phyloP scores from a whole-genome alignment of 2,329 filamentous ascomycete species.

The Colletotrichum sansevieriae region DNA sequence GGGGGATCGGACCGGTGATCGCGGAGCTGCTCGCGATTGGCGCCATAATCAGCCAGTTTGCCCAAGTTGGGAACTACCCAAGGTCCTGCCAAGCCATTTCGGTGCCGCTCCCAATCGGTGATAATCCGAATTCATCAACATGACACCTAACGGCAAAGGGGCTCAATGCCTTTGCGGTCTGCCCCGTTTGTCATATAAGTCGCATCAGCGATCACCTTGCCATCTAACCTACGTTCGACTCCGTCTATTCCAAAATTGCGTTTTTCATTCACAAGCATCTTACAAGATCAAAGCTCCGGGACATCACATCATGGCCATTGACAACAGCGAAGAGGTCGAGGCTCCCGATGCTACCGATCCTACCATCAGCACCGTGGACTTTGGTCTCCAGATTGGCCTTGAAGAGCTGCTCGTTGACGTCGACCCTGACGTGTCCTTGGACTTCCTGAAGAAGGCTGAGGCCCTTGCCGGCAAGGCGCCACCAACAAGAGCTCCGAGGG shows the following conservation, averaged over 20 bases:
- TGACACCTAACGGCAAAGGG: constrained; percentile 17
- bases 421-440: constrained; percentile 44
- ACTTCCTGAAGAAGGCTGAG: constrained; percentile 43
- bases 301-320: constrained; percentile 6
- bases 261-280: too few species aligned
- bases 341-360: not conserved
- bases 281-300: not conserved
- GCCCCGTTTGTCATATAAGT: not conserved
- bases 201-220: too few species aligned
- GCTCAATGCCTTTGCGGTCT: not conserved
- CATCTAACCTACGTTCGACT: not conserved
- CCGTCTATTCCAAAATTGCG: too few species aligned
- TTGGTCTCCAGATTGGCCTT: constrained; percentile 41
- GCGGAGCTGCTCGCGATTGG: constrained; percentile 27
- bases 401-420: constrained; percentile 44
- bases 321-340: not conserved
- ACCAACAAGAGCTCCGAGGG: constrained; percentile 28
- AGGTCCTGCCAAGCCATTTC: not conserved
- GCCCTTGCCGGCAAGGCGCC: constrained; percentile 43
- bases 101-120: constrained; percentile 1
- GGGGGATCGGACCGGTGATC: not conserved
- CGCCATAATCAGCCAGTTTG: constrained; percentile 22
- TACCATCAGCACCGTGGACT: constrained; percentile 38
- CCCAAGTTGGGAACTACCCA: not conserved
- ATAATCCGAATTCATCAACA: constrained; percentile 2